A percentile compares a stretch with the other conserved stretches of the same genome.
phyloP scores from a whole-genome alignment of 2,329 filamentous ascomycete species.

The Elsinoe perseae region DNA sequence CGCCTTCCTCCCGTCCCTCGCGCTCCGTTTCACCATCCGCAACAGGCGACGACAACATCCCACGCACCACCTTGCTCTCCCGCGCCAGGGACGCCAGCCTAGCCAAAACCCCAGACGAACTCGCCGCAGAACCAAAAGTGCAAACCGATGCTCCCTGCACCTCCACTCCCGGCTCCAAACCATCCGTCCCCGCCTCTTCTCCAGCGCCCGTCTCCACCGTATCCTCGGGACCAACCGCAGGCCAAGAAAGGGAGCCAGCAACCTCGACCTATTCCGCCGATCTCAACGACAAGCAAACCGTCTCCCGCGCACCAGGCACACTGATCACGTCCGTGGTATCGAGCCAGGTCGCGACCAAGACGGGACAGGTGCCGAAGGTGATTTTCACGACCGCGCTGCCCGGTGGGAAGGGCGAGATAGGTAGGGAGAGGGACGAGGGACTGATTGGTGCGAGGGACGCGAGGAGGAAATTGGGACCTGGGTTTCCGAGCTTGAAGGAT shows the following conservation, averaged over 20 bases:
- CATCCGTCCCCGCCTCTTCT: not conserved
- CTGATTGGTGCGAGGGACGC: conserved; percentile 2
- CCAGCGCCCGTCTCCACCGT: not conserved
- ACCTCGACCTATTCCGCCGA: not conserved
- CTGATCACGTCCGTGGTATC: not conserved
- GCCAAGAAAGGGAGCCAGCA: too few species aligned
- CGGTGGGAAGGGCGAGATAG: not conserved
- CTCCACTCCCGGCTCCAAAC: not conserved
- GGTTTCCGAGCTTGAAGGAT: not conserved
- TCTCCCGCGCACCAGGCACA: not conserved
- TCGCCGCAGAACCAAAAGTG: not conserved
- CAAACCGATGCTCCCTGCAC: not conserved
- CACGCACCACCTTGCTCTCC: conserved; percentile 6
- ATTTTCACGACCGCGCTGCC: not conserved
- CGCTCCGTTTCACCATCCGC: not conserved
- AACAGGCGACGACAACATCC: not conserved
- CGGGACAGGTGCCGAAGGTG: not conserved
- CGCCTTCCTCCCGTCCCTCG: not conserved
- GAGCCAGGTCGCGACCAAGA: not conserved
- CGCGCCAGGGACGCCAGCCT: not conserved
- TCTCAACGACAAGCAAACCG: not conserved
- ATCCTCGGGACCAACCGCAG: not conserved
- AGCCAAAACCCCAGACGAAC: not conserved
- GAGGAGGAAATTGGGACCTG: conserved; percentile 9
- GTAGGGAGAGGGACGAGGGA: not conserved